Evolutionary conservation across 768 basidiomycete species (phyloP), one percentile per base, ranked within the genome.

Genomic region (Lactifluus volemus): DNA sequence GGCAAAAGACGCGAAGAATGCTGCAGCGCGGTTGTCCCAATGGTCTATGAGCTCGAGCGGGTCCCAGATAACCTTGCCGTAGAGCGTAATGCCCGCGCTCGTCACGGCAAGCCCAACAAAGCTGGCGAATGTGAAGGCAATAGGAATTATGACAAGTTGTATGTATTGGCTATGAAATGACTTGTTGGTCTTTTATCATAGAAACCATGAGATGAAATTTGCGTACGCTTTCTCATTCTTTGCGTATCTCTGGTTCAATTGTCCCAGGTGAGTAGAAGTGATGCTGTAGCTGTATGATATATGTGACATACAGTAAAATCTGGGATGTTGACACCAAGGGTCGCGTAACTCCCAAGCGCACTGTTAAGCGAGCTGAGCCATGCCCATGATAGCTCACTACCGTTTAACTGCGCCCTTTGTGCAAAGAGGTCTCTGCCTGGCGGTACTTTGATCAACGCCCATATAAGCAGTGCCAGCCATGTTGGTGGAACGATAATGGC

Each of bases 71-170:
- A 77, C 72, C 52, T 74, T 67, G 25, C 86, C 89, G 67, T 92
- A 93, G 15, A 92, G 78, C 4, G 77, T 73, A 63, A 85, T 77
- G 8, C 86, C 89, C 0, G 89, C 87, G 10, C 83, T 84, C 1
- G 92, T 90, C 19, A 91, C 87, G 5, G 86, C 84, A 61, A 94
- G 85, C 21, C 92, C 92, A 53, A 85, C 76, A 71, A 92, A 92
- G 30, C 85, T 85, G 57, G 82, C 81, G 36, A 91, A 73, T 2
- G 88, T 89, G 71, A 94, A 92, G 15, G 82, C 80, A 21, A 84
- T 69, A 3, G 91, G 90, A 60, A 94, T 90, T 65, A 92, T 82
- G 57, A 84, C 63, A 25, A 89, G 69, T 67, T 92, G 91, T 49
- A 89, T 75, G 65, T 82, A 86, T 80, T 89, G 86, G 1, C 86